Percentiles rank a stretch among this genome's conserved stretches.
phyloP scores from a whole-genome alignment of 2,329 filamentous ascomycete species.

The Exophiala mesophila region DNA sequence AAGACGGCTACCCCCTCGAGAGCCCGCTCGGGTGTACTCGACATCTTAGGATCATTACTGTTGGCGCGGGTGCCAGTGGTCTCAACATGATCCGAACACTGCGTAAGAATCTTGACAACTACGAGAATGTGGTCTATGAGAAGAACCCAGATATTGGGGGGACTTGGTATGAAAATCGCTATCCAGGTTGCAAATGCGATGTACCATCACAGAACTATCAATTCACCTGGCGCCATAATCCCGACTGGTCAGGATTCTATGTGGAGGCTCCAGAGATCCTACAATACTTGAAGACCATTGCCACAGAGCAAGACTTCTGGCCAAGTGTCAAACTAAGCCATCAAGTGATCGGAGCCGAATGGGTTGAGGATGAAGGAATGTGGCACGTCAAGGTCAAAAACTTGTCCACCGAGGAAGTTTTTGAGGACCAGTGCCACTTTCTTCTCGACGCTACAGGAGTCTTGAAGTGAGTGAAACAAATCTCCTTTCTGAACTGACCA shows the following conservation, averaged over 20 bases:
- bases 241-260: conserved; percentile 26
- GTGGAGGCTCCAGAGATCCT: conserved; percentile 38
- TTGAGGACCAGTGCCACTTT: conserved; percentile 22
- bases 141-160: conserved; percentile 37
- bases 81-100: too few species aligned
- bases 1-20: too few species aligned
- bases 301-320: conserved; percentile 38
- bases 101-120: too few species aligned
- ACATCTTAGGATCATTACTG: too few species aligned
- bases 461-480: conserved; percentile 52
- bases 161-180: conserved; percentile 35
- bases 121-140: too few species aligned
- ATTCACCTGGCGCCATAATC: conserved; percentile 39
- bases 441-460: conserved; percentile 28
- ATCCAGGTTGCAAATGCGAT: conserved; percentile 37
- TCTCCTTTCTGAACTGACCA: conserved; percentile 40
- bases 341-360: conserved; percentile 47
- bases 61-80: too few species aligned
- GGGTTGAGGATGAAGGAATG: conserved; percentile 42
- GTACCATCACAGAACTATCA: conserved; percentile 45
- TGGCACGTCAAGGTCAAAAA: conserved; percentile 28
- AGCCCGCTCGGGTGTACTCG: too few species aligned
- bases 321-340: conserved; percentile 54
- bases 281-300: conserved; percentile 45
- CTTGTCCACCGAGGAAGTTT: conserved; percentile 9